Percentiles rank a stretch among this genome's conserved stretches.
Evolutionary conservation across 1,139 yeast genomes (phyloP).

Genomic region (Candida frijolesensis): DNA sequence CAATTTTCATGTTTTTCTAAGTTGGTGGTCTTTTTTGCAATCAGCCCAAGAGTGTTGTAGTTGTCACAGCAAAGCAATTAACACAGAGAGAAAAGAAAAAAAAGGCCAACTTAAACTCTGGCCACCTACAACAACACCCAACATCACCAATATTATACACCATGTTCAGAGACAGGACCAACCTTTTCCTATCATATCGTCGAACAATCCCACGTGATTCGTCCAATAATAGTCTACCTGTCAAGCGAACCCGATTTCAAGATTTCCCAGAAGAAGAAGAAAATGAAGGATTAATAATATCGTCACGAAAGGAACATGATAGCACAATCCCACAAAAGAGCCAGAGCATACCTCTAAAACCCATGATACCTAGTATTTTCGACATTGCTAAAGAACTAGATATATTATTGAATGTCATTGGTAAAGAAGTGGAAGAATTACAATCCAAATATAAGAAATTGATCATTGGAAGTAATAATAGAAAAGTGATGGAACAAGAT

Average conservation of each 20-base stretch:
- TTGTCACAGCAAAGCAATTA: too few relatives aligned
- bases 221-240: slow-evolving; percentile 1
- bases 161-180: slow-evolving; percentile 78
- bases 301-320: slow-evolving; percentile 9
- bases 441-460: slow-evolving; percentile 51
- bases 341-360: too few relatives aligned
- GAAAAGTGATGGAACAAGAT: slow-evolving; percentile 60
- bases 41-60: too few relatives aligned
- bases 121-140: not conserved
- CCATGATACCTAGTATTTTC: too few relatives aligned
- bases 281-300: slow-evolving; percentile 45
- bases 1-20: too few relatives aligned
- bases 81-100: too few relatives aligned
- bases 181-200: slow-evolving; percentile 68
- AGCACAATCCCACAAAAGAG: not conserved
- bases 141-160: not conserved
- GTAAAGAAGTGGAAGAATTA: not conserved
- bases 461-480: slow-evolving; percentile 81
- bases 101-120: too few relatives aligned
- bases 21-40: too few relatives aligned
- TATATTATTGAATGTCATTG: slow-evolving; percentile 38
- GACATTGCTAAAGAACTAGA: slow-evolving; percentile 35
- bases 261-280: slow-evolving; percentile 54
- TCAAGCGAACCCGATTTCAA: slow-evolving; percentile 22
- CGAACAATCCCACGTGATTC: slow-evolving; percentile 62